These are phyloP conservation scores for Trametes meyenii DNA, from an alignment of 768 basidiomycete genomes.

Conservation along the genomic window DNA sequence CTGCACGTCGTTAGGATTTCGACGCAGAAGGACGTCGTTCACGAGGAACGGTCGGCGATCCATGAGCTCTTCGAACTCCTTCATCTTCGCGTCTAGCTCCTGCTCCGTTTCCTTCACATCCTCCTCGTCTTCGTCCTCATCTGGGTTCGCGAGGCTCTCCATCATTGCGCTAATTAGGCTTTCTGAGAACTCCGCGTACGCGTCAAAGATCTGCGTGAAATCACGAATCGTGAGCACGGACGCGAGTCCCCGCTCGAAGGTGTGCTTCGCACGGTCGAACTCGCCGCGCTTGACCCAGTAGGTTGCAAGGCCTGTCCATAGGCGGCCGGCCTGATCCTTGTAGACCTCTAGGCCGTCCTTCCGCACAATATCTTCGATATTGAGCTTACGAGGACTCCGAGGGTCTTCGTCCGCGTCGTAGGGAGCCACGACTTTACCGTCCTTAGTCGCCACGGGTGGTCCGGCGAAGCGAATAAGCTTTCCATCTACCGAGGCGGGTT, in stretches of 20 bases:
- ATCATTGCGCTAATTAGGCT: conserved; percentile 88
- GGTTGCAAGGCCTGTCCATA: conserved; percentile 96
- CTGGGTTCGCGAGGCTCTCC: conserved; percentile 77
- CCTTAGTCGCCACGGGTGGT: conserved; percentile 55
- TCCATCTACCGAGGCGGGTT: conserved; percentile 54
- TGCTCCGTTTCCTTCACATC: conserved; percentile 76
- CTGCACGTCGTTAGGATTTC: conserved; percentile 97
- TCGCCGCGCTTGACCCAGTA: conserved; percentile 99
- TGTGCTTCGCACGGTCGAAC: conserved; percentile 86
- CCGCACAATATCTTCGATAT: conserved; percentile 84
- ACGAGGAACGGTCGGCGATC: conserved; percentile 94
- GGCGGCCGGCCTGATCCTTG: conserved; percentile 93
- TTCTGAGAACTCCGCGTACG: conserved; percentile 94
- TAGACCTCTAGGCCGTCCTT: conserved; percentile 88
- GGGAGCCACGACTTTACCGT: conserved; percentile 50
- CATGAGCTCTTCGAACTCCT: conserved; percentile 91
- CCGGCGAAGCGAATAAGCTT: conserved; percentile 74
- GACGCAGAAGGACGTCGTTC: conserved; percentile 89
- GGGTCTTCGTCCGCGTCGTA: conserved; percentile 90
- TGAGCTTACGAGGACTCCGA: conserved; percentile 64
- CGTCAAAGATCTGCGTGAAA: conserved; percentile 97
- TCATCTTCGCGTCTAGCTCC: conserved; percentile 88
- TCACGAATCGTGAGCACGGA: conserved; percentile 91
- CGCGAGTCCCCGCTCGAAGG: conserved; percentile 86
- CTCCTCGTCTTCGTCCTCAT: conserved; percentile 77